These are phyloP conservation scores for Microbotryum lychnidis-dioicae DNA, from an alignment of 1,284 basidiomycete species.

Conservation along the genomic window DNA sequence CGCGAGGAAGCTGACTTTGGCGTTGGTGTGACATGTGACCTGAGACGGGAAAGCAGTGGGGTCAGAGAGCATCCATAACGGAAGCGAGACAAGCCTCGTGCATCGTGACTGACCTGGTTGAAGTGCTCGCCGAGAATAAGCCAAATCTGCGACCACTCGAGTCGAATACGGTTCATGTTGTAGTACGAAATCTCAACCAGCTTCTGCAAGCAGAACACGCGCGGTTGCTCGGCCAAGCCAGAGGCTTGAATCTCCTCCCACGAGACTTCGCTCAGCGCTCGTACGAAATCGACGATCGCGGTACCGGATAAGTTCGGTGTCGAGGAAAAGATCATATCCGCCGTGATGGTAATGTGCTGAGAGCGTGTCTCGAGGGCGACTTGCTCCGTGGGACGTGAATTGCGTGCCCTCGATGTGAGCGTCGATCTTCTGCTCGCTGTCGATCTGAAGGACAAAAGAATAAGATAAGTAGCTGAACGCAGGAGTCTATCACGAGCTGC, in stretches of 20 bases:
- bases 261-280: constrained; percentile 90
- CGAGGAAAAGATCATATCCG: constrained; percentile 97
- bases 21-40: constrained; percentile 98
- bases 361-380: constrained; percentile 94
- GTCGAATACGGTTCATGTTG: constrained; percentile 96
- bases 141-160: constrained; percentile 99
- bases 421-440: constrained; percentile 16
- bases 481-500: too few species aligned
- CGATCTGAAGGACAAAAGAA: constrained; percentile 2
- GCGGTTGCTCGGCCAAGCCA: constrained; percentile 73
- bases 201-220: constrained; percentile 96
- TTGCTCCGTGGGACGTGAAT: constrained; percentile 68
- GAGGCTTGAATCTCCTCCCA: constrained; percentile 99
- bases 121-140: constrained; percentile 97
- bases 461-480: neutral
- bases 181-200: constrained; percentile 99
- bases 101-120: constrained; percentile 62
- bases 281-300: constrained; percentile 97
- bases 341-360: constrained; percentile 94
- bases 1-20: constrained; percentile 93
- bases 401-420: constrained; percentile 12
- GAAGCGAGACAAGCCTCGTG: neutral
- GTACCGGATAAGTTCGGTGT: constrained; percentile 89
- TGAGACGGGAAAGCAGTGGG: constrained; percentile 31
- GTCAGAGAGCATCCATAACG: too few species aligned